phyloP scores from a whole-genome alignment of 2,329 filamentous ascomycete genomes.

The Cryphonectria naterciae region DNA sequence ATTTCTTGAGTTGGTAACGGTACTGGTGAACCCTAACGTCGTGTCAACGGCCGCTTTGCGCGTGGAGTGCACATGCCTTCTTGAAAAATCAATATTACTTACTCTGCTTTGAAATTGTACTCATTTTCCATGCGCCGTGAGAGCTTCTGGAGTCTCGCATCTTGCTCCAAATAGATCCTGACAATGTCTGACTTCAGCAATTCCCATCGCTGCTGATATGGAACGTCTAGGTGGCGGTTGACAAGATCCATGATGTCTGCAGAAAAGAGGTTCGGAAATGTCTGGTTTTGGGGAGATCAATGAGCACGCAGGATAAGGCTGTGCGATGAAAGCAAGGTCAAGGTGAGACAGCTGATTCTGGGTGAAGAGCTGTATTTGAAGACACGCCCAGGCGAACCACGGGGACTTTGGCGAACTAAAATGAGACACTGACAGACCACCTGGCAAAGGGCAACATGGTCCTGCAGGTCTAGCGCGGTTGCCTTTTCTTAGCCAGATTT shows the following conservation, averaged over 20 bases:
- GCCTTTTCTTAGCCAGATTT: background rate
- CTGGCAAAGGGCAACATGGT: background rate
- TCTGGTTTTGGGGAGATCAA: background rate
- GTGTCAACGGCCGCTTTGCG: conserved; percentile 7
- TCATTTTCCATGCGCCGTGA: background rate
- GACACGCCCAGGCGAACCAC: background rate
- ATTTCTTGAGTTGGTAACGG: conserved; percentile 15
- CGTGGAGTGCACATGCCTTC: background rate
- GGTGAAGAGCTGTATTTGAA: background rate
- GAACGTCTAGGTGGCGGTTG: conserved; percentile 15
- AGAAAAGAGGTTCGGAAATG: background rate
- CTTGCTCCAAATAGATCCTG: conserved; percentile 24
- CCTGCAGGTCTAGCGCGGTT: background rate
- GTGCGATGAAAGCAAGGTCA: background rate
- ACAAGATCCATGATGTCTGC: background rate
- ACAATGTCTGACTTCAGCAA: conserved; percentile 31
- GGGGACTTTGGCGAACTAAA: background rate
- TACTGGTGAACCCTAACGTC: conserved; percentile 31
- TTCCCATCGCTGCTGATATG: conserved; percentile 33
- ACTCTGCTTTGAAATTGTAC: conserved; percentile 13
- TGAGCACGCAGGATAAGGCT: background rate
- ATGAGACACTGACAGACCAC: background rate
- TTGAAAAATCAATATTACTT: background rate
- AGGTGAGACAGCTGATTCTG: background rate
- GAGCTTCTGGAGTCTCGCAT: background rate